Conservation (phyloP, 2,329 filamentous ascomycete species). For the Penicillium brasilianum region DNA sequence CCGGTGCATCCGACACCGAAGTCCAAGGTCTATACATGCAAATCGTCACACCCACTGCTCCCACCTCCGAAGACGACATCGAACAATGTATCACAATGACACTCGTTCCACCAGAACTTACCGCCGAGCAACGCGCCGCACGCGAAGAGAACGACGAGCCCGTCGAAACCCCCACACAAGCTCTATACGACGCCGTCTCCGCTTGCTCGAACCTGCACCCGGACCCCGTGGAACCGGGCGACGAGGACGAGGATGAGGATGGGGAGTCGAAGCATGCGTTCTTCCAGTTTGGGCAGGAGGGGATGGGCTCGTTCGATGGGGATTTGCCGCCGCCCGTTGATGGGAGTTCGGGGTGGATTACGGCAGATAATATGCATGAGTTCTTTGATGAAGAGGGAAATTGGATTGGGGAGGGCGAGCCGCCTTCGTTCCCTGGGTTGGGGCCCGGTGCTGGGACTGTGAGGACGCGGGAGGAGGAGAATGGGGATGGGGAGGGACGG, state of each 20-base stretch:
- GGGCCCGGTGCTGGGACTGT: slow-evolving; percentile 69
- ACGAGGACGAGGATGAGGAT: slow-evolving; percentile 44
- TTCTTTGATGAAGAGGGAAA: slow-evolving; percentile 83
- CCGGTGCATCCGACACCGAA: slow-evolving; percentile 33
- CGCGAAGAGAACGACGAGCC: slow-evolving; percentile 36
- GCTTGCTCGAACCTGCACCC: slow-evolving; percentile 56
- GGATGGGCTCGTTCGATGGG: slow-evolving; percentile 41
- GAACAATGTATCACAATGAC: slow-evolving; percentile 51
- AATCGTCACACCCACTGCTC: slow-evolving; percentile 41
- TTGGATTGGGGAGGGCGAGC: slow-evolving; percentile 65
- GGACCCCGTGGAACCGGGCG: slow-evolving; percentile 46
- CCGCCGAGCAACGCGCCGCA: slow-evolving; percentile 28
- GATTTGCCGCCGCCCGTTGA: slow-evolving; percentile 54
- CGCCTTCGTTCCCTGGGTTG: slow-evolving; percentile 39
- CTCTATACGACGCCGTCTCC: slow-evolving; percentile 52
- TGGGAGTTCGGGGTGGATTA: slow-evolving; percentile 65
- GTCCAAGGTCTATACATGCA: slow-evolving; percentile 57
- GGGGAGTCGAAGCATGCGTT: slow-evolving; percentile 35
- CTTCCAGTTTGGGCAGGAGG: slow-evolving; percentile 43
- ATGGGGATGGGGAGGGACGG: slow-evolving; percentile 49
- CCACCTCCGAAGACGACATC: slow-evolving; percentile 42
- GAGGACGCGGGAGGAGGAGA: slow-evolving; percentile 63
- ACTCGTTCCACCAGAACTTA: slow-evolving; percentile 44
- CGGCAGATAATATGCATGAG: slow-evolving; percentile 84
- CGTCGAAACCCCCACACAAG: slow-evolving; percentile 47